Evolutionary conservation across 2,329 filamentous ascomycete genomes (phyloP).

Genomic region (Shiraia sp.): DNA sequence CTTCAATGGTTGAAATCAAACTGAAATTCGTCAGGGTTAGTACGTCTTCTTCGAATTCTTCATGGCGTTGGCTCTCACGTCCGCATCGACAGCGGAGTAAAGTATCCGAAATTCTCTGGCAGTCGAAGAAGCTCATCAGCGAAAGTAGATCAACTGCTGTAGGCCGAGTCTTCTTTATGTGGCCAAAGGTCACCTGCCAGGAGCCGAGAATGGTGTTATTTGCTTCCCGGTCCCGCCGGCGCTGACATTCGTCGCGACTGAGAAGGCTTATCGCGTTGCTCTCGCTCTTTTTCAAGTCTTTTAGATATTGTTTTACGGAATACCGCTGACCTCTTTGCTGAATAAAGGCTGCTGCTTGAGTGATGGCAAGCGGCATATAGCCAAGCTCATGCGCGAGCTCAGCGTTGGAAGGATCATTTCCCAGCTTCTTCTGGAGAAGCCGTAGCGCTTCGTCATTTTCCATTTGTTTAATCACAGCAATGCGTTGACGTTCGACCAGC

Average conservation of each 20-base stretch:
- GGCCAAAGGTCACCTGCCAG: conserved; percentile 37
- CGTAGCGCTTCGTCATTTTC: conserved; percentile 4
- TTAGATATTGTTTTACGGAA: conserved; percentile 42
- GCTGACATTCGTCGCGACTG: conserved; percentile 24
- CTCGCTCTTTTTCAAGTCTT: conserved; percentile 43
- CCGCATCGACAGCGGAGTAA: neutral
- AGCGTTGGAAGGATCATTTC: too few relatives aligned
- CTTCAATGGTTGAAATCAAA: conserved; percentile 34
- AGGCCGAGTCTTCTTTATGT: conserved; percentile 31
- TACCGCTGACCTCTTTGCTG: conserved; percentile 7
- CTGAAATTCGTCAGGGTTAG: conserved; percentile 42
- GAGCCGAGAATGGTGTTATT: conserved; percentile 42
- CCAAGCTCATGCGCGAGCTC: conserved; percentile 27
- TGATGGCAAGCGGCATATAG: conserved; percentile 40
- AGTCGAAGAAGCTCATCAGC: conserved; percentile 54
- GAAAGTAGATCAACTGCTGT: conserved; percentile 49
- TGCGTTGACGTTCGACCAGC: conserved; percentile 7
- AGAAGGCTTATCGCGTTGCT: conserved; percentile 19
- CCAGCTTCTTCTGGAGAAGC: conserved; percentile 11
- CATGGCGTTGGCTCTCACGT: conserved; percentile 3
- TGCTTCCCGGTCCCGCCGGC: conserved; percentile 35
- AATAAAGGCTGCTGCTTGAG: conserved; percentile 42
- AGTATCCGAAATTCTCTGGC: conserved; percentile 42
- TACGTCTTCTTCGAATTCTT: conserved; percentile 36
- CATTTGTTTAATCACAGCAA: conserved; percentile 14